Base-by-base conservation (phyloP, 2,329 filamentous ascomycete genomes). In the Cordyceps tenuipes region DNA sequence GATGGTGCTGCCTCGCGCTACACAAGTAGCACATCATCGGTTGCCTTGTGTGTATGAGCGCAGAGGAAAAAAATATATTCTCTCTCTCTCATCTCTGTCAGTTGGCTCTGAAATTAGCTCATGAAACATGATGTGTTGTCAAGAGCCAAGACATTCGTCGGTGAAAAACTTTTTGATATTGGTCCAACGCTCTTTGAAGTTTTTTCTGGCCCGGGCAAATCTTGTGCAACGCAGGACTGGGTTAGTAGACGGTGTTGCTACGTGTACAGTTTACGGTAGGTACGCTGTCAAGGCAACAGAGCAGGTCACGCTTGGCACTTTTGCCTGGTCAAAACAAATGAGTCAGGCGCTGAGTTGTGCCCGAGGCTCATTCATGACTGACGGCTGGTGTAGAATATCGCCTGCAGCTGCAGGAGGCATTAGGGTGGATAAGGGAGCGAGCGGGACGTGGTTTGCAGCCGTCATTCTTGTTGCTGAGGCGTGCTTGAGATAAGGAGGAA, bases 341-440 rank as follows among this genome's bases (percentile, higher is more conserved):
- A 48, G 44, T 48, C 29, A 57, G 19, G 26, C 48, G 26, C n/a
- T 34, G 26, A 7, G 7, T 15, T 19, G 36, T n/a, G 23, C 5
- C 52, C 23, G 26, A 19, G 23, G 29, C 15, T 39, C 19, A 26
- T 17, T 39, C 19, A 26, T 17, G 43, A 8, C 12, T 47, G 29
- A 19, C 39, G 47, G 43, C 31, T 48, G 47, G 43, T 48, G 54
- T 48, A 26, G 19, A 48, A 1, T 48, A 48, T 57, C 44, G 13
- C 31, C 54, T 57, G 54, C 54, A 48, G 23, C 48, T 47, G 29
- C 15, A 19, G 31, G 43, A n/a, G n/a, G 44, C 44, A 57, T 36
- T 44, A 57, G 15, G 54, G 54, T 57, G 54, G 44, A 31, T 48
- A 57, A 57, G 44, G 41, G 4, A 23, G 44, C 54, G 54, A 23